Percentiles rank a stretch among this genome's conserved stretches.
Conservation (phyloP, 768 basidiomycete species). For the Suillus ampliporus region DNA sequence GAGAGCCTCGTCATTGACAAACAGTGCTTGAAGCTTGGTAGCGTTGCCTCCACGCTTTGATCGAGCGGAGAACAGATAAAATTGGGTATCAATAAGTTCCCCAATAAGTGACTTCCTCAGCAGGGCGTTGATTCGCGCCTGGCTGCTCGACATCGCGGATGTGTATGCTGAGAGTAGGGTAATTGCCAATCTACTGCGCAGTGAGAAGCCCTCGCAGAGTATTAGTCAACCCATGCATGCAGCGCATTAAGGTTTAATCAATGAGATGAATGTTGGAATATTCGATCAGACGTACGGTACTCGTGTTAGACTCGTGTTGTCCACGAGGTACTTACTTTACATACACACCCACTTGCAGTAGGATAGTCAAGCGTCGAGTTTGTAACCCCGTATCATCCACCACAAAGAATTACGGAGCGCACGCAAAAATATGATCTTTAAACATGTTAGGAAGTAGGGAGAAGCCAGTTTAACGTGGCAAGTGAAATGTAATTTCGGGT, state of each 20-base stretch:
- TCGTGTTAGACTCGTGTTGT: no score
- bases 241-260: not conserved
- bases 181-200: not conserved
- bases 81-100: slow-evolving; percentile 26
- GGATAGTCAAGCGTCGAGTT: no score
- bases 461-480: not conserved
- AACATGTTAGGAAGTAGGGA: not conserved
- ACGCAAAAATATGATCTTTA: no score
- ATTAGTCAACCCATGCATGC: not conserved
- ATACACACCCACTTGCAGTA: no score
- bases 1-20: slow-evolving; percentile 21
- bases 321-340: no score
- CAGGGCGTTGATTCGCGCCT: slow-evolving; percentile 10
- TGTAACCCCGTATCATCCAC: no score
- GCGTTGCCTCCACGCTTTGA: slow-evolving; percentile 13
- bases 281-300: no score
- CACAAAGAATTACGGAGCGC: no score
- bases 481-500: not conserved
- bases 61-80: slow-evolving; percentile 25
- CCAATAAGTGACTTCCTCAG: slow-evolving; percentile 16
- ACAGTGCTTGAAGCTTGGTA: slow-evolving; percentile 19
- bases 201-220: not conserved
- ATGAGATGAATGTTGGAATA: not conserved
- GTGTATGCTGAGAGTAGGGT: not conserved
- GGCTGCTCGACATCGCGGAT: not conserved